Evolutionary conservation across 2,329 filamentous ascomycete species (phyloP).

Genomic region (Venturia pyrina): DNA sequence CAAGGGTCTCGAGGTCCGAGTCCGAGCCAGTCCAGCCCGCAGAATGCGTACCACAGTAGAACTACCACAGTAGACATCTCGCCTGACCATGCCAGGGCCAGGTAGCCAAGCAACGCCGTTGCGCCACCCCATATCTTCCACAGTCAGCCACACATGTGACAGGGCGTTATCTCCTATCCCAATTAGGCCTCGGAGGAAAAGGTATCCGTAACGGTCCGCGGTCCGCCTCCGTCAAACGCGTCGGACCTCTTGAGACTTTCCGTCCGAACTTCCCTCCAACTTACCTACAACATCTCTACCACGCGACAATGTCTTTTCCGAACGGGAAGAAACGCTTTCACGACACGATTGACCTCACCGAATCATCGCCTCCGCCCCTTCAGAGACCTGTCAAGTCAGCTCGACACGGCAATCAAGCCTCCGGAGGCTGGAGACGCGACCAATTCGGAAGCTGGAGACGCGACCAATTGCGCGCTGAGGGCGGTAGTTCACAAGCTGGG

Average conservation of each 20-base stretch:
- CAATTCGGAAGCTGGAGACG: background rate
- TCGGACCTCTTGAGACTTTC: background rate
- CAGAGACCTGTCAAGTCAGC: background rate
- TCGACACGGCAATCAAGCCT: background rate
- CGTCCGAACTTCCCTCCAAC: background rate
- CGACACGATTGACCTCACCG: background rate
- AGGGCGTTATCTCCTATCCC: too few species aligned
- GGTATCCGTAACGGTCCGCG: too few species aligned
- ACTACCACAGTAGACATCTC: too few species aligned
- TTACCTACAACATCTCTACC: background rate
- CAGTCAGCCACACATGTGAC: too few species aligned
- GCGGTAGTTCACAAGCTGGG: background rate
- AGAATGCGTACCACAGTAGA: too few species aligned
- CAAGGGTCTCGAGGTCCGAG: too few species aligned
- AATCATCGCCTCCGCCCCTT: background rate
- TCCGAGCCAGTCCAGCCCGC: too few species aligned
- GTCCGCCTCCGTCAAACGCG: background rate
- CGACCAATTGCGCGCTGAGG: constrained; percentile 1
- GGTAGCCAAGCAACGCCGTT: background rate
- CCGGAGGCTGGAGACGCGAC: background rate
- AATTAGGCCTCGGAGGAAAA: too few species aligned
- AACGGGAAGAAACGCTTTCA: background rate
- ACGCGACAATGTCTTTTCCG: background rate
- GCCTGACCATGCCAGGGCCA: too few species aligned
- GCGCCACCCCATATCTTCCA: background rate